Percentiles rank a stretch among this genome's conserved stretches.
These are phyloP conservation scores for Parietaria judaica DNA, from an alignment of 306 rosid species.

Conservation along the genomic window DNA sequence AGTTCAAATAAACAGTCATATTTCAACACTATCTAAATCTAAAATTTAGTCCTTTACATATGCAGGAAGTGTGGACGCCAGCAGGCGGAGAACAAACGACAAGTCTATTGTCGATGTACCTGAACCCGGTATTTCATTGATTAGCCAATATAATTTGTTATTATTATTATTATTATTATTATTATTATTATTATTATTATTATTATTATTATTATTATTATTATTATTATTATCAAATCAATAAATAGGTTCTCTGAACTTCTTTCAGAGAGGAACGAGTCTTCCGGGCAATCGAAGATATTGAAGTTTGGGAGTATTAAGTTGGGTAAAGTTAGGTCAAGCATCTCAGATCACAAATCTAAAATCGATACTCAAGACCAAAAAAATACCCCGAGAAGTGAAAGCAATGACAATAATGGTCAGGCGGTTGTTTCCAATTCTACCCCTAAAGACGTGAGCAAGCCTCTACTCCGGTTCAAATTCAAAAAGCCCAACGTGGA, in stretches of 20 bases:
- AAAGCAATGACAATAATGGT: constrained; percentile 33
- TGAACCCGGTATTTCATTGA: constrained; percentile 22
- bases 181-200: not conserved
- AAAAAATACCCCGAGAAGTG: constrained; percentile 34
- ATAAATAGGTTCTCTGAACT: not conserved
- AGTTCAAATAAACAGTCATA: not conserved
- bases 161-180: too few species aligned
- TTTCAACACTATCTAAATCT: not conserved
- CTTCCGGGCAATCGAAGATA: constrained; percentile 44
- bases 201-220: not conserved
- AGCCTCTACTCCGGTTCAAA: constrained; percentile 70
- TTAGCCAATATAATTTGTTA: too few species aligned
- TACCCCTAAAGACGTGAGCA: constrained; percentile 57
- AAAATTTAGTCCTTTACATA: constrained; percentile 22
- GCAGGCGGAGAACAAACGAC: constrained; percentile 36
- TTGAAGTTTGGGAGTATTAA: constrained; percentile 58
- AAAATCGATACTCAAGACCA: constrained; percentile 34
- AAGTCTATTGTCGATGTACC: constrained; percentile 35
- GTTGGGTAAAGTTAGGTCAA: constrained; percentile 62
- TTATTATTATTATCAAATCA: not conserved
- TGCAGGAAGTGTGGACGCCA: constrained; percentile 41
- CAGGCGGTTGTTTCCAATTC: constrained; percentile 40
- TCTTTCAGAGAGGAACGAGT: constrained; percentile 35
- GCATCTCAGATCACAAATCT: constrained; percentile 33
- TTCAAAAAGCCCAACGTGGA: constrained; percentile 64